phyloP scores from a whole-genome alignment of 441 rosid genomes.

The Geranium incanum region DNA sequence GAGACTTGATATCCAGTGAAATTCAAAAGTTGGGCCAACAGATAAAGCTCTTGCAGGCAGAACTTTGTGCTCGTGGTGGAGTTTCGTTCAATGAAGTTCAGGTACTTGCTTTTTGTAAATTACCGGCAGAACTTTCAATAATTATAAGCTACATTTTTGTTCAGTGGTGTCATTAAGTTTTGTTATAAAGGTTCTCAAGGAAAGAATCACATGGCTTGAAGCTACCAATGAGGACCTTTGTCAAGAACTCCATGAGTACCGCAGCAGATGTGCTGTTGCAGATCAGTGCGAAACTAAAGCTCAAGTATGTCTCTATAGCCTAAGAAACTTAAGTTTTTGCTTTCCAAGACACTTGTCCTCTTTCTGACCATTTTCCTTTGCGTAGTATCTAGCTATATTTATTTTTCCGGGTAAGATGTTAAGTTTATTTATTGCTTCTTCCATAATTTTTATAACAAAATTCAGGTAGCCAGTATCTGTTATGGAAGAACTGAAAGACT shows the following conservation, averaged over 20 bases:
- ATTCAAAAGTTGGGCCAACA: slow-evolving; percentile 63
- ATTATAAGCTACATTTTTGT: slow-evolving; percentile 14
- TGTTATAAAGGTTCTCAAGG: slow-evolving; percentile 42
- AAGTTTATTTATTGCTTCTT: slow-evolving; percentile 8
- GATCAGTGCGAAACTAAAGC: slow-evolving; percentile 38
- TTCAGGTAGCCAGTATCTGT: slow-evolving; percentile 36
- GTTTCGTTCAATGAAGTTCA: slow-evolving; percentile 42
- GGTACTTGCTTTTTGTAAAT: slow-evolving; percentile 28
- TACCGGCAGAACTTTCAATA: background rate
- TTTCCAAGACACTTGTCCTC: background rate
- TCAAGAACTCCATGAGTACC: slow-evolving; percentile 51
- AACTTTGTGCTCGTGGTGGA: slow-evolving; percentile 46
- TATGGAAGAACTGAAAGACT: slow-evolving; percentile 42
- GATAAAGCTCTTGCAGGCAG: slow-evolving; percentile 48
- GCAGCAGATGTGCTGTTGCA: slow-evolving; percentile 39
- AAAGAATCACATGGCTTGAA: slow-evolving; percentile 51
- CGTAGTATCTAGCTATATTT: background rate
- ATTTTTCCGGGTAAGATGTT: slow-evolving; percentile 10
- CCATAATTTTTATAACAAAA: background rate
- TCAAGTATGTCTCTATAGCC: slow-evolving; percentile 31
- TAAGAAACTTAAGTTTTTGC: background rate
- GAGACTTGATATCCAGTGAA: slow-evolving; percentile 56
- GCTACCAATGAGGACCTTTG: slow-evolving; percentile 50
- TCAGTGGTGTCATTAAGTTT: background rate
- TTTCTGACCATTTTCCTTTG: background rate